Evolutionary conservation across 2,329 filamentous ascomycete genomes (phyloP).

Genomic region (Allantophomopsis lycopodina): DNA sequence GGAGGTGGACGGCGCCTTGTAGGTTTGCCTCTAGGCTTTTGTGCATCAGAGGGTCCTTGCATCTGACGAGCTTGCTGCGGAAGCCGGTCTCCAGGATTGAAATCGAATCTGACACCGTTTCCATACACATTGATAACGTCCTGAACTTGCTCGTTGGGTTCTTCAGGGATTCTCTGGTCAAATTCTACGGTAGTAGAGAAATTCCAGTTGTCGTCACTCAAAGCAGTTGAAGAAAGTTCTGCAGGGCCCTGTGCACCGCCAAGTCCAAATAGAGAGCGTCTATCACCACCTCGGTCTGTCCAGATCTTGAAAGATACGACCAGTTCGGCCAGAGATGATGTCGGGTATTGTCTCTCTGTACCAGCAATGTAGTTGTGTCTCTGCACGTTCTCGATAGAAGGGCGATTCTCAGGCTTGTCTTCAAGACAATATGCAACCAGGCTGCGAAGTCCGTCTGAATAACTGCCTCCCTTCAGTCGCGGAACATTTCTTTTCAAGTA

Average conservation of each 20-base stretch:
- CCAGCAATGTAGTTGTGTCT: constrained; percentile 55
- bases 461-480: constrained; percentile 56
- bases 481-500: constrained; percentile 49
- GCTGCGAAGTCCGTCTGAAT: constrained; percentile 53
- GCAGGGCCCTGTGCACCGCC: constrained; percentile 36
- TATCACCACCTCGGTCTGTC: constrained; percentile 60
- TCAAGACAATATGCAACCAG: constrained; percentile 63
- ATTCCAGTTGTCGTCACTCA: constrained; percentile 49
- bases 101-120: constrained; percentile 37
- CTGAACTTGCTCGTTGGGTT: constrained; percentile 32
- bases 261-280: constrained; percentile 47
- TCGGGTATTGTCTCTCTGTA: constrained; percentile 49
- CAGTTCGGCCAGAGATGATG: constrained; percentile 46
- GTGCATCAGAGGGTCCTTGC: constrained; percentile 18
- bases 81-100: constrained; percentile 18
- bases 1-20: constrained; percentile 33
- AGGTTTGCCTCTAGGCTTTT: constrained; percentile 20
- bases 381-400: constrained; percentile 55
- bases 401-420: constrained; percentile 52
- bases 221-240: constrained; percentile 26
- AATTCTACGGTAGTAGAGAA: constrained; percentile 54
- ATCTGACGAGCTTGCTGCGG: constrained; percentile 28
- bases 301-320: constrained; percentile 62
- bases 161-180: constrained; percentile 37
- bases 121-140: constrained; percentile 50